phyloP scores from a whole-genome alignment of 2,329 filamentous ascomycete species.

The Emergomyces orientalis region DNA sequence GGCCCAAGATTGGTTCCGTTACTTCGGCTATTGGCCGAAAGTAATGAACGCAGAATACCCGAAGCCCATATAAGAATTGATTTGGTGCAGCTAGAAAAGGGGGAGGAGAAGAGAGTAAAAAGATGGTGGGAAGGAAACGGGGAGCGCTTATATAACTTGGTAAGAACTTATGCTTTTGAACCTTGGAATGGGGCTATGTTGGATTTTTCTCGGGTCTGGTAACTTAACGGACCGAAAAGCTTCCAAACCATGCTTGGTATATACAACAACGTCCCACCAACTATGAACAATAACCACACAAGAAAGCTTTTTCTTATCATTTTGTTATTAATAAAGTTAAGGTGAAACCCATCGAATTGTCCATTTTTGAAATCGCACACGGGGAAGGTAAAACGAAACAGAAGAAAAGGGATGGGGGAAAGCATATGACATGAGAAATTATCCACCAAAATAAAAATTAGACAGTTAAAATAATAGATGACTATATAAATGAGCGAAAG shows the following conservation, averaged over 20 bases:
- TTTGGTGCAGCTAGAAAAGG: too few species aligned
- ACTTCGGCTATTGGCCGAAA: too few species aligned
- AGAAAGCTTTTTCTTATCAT: neutral
- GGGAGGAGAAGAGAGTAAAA: too few species aligned
- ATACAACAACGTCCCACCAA: neutral
- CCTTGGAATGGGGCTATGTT: too few species aligned
- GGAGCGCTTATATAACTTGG: too few species aligned
- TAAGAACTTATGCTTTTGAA: too few species aligned
- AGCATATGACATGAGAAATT: neutral
- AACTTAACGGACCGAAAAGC: neutral
- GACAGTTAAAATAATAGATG: neutral
- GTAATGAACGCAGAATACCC: too few species aligned
- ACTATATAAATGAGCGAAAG: slow-evolving; percentile 4
- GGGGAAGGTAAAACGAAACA: too few species aligned
- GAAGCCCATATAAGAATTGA: too few species aligned
- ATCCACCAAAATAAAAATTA: slow-evolving; percentile 4
- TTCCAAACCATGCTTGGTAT: neutral
- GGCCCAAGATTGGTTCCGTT: too few species aligned
- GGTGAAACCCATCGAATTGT: neutral
- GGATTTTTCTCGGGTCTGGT: neutral
- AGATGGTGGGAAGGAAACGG: too few species aligned
- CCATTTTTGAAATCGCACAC: neutral
- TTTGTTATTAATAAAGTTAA: neutral
- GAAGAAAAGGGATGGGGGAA: neutral
- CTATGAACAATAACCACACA: neutral